A percentile compares a stretch with the other conserved stretches of the same genome.
These are phyloP conservation scores for Fusarium hainanense DNA, from an alignment of 2,329 filamentous ascomycete genomes.

Conservation along the genomic window DNA sequence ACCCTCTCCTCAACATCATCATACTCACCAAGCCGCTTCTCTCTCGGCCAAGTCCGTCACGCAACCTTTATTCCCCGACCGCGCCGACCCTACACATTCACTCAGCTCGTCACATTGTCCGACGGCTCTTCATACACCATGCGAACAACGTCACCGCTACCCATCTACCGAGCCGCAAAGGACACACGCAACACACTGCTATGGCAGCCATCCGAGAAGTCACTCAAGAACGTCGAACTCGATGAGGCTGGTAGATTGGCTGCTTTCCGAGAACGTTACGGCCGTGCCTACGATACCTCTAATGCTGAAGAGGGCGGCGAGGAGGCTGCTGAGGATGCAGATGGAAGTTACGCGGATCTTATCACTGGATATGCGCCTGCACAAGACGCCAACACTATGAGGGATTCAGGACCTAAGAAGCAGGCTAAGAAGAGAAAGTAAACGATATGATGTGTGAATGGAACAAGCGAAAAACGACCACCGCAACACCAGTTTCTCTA, in stretches of 20 bases:
- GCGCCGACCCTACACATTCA: constrained; percentile 95
- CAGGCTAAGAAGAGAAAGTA: constrained; percentile 62
- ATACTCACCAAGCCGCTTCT: constrained; percentile 43
- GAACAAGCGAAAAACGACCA: constrained; percentile 1
- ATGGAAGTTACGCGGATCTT: constrained; percentile 56
- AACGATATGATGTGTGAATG: constrained; percentile 26
- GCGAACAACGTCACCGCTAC: constrained; percentile 78
- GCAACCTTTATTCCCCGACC: constrained; percentile 88
- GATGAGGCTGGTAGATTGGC: constrained; percentile 93
- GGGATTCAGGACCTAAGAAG: constrained; percentile 55
- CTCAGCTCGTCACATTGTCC: constrained; percentile 92
- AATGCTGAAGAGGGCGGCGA: constrained; percentile 47
- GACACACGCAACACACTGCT: constrained; percentile 89
- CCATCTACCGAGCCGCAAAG: constrained; percentile 72
- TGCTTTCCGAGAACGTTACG: constrained; percentile 87
- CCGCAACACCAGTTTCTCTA: not conserved
- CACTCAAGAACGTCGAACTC: constrained; percentile 87
- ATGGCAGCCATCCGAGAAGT: constrained; percentile 89
- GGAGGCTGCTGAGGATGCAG: constrained; percentile 40
- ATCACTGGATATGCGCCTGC: constrained; percentile 61
- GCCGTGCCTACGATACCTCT: constrained; percentile 80
- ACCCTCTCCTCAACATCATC: constrained; percentile 45
- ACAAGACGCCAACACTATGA: constrained; percentile 51
- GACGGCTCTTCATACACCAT: constrained; percentile 88
- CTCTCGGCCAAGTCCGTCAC: constrained; percentile 73